Evolutionary conservation across 495 filamentous ascomycete species (phyloP), one percentile per base, ranked within the genome.

Genomic region (Penicillium nucicola): DNA sequence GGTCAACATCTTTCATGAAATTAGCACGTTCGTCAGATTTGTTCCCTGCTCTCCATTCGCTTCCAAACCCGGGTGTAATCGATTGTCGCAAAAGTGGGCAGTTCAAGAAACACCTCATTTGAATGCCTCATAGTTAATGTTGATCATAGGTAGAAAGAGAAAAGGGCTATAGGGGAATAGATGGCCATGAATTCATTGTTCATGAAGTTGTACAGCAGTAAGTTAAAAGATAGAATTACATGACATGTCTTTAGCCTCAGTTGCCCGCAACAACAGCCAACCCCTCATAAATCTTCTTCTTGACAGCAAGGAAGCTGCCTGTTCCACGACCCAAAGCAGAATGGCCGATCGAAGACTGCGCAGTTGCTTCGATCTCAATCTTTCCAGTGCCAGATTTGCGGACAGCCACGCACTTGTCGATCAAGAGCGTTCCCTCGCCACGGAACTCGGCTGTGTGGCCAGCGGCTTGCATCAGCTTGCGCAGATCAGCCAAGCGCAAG

Each of bases 371-470:
- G 33, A 97, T 80, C 69, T 97, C 95, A 49, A 99, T 88, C 61
- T 80, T 80, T 0, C 92, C 95, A 4, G 88, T 88, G 0, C 83
- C 87, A 4, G 82, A 86, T 69, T 99, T 99, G 43, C 90, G 77
- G 34, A 99, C 92, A 6, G 89, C 87, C 5, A 97, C 90, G 5
- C 78, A 76, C 13, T 88, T 88, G 57, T 97, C 91, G 43, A 99
- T 84, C 18, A 99, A 71, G 57, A 97, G 72, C 2, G 88, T 95
- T 40, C 93, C 93, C 67, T 97, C 95, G 14, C 93, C 93, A 25
- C 88, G 79, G 66, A 97, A 97, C 68, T 96, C 93, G 3, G 91
- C 92, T 22, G 77, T 88, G 66, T 96, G 89, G 2, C 92, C 92
- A 17, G 85, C 79, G 14, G 77, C 76, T 47, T 88, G 84, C 83